phyloP scores from a whole-genome alignment of 805 yeast genomes.

The Aciculoconidium aculeatum region DNA sequence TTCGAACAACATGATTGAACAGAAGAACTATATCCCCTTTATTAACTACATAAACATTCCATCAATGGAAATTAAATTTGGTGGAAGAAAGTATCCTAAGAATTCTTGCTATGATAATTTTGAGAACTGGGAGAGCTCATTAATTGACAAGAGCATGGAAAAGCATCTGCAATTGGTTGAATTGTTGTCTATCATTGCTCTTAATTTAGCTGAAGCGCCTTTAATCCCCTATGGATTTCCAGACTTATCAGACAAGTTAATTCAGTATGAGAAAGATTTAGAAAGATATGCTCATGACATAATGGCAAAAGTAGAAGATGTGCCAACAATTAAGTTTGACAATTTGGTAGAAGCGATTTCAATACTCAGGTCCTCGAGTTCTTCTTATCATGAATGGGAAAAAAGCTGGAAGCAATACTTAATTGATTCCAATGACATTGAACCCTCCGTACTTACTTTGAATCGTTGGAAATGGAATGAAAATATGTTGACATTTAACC shows the following conservation, averaged over 20 bases:
- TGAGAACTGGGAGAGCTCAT: constrained; percentile 40
- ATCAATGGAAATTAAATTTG: constrained; percentile 52
- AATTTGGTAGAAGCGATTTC: constrained; percentile 22
- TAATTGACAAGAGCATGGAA: constrained; percentile 52
- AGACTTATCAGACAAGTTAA: constrained; percentile 40
- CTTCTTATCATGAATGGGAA: constrained; percentile 46
- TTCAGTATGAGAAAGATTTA: constrained; percentile 42
- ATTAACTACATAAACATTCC: constrained; percentile 63
- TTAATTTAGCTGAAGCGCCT: constrained; percentile 71
- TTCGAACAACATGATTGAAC: constrained; percentile 31
- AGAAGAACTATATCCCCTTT: constrained; percentile 68
- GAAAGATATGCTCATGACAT: constrained; percentile 26
- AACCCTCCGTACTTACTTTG: constrained; percentile 66
- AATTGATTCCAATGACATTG: constrained; percentile 43
- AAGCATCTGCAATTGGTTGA: constrained; percentile 53
- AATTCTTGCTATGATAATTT: constrained; percentile 63
- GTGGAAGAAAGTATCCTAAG: constrained; percentile 39
- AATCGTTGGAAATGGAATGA: constrained; percentile 79
- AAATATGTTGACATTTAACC: constrained; percentile 52
- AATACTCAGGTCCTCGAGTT: constrained; percentile 30
- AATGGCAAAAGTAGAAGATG: constrained; percentile 18
- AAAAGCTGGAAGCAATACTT: constrained; percentile 55
- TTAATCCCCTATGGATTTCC: constrained; percentile 62
- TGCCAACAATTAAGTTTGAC: no score
- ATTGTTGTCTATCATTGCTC: constrained; percentile 44